Conservation (phyloP, 495 filamentous ascomycete species). For the Daldinia loculata region DNA sequence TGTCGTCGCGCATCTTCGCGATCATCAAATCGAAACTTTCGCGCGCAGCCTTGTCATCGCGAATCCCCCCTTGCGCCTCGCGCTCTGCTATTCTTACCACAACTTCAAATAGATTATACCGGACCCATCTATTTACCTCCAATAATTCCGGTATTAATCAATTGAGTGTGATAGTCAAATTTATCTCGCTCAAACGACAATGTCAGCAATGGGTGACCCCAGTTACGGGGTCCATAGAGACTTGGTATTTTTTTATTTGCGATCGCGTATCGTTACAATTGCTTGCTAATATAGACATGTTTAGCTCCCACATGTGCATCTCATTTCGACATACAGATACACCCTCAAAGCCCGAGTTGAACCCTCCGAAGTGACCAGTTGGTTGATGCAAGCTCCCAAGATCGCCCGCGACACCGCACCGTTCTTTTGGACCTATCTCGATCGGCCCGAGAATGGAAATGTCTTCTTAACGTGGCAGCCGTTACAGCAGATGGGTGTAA, state of each 20-base stretch:
- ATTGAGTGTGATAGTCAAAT: constrained; percentile 10
- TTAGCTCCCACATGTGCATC: constrained; percentile 86
- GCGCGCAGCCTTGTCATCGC: constrained; percentile 20
- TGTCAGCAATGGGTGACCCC: constrained; percentile 68
- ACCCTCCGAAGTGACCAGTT: constrained; percentile 75
- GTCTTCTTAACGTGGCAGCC: constrained; percentile 90
- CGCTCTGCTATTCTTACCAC: constrained; percentile 1
- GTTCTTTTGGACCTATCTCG: constrained; percentile 91
- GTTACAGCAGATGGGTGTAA: constrained; percentile 66
- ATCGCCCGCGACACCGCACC: constrained; percentile 77
- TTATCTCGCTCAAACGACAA: constrained; percentile 23
- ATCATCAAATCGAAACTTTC: constrained; percentile 36
- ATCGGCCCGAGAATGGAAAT: constrained; percentile 79
- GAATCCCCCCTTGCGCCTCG: constrained; percentile 23
- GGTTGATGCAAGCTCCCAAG: constrained; percentile 79
- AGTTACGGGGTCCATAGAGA: constrained; percentile 68
- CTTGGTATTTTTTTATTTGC: constrained; percentile 59
- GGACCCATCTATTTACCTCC: not conserved
- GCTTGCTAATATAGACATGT: constrained; percentile 11
- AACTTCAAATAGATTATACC: constrained; percentile 1
- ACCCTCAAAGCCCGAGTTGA: constrained; percentile 71
- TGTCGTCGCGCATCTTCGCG: constrained; percentile 43
- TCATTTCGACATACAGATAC: constrained; percentile 79
- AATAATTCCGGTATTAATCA: constrained; percentile 1
- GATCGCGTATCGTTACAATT: constrained; percentile 14